Percentiles rank a stretch among this genome's conserved stretches.
Evolutionary conservation across 257 asterid species (phyloP).

Genomic region (Solanum gandarillasii): DNA sequence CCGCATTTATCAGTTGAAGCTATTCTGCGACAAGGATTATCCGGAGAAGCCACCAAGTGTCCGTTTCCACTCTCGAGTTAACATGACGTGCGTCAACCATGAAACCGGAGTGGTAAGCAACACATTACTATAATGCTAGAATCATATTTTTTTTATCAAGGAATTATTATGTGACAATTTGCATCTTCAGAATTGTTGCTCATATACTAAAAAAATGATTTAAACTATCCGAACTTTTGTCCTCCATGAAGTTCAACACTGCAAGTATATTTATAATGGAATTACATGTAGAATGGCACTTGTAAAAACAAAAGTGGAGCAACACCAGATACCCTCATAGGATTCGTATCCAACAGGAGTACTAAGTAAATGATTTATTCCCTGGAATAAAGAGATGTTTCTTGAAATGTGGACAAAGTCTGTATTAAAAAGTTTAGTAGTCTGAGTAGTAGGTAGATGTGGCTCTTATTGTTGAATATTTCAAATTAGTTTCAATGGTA

Average conservation of each 20-base stretch:
- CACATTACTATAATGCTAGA: not conserved
- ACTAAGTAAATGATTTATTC: not conserved
- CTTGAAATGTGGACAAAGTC: not conserved
- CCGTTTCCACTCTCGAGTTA: slow-evolving; percentile 75
- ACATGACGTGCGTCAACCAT: slow-evolving; percentile 75
- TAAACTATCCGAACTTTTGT: not conserved
- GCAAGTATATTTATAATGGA: not conserved
- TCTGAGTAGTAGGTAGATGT: not conserved
- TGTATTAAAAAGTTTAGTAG: not conserved
- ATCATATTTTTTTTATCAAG: not conserved
- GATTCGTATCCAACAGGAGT: not conserved
- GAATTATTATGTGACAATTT: not conserved
- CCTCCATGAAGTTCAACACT: not conserved
- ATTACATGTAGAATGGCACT: not conserved
- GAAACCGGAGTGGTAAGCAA: slow-evolving; percentile 63
- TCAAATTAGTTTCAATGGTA: not conserved
- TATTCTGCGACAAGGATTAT: slow-evolving; percentile 87
- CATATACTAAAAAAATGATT: not conserved
- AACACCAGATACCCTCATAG: not conserved
- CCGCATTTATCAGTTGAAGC: slow-evolving; percentile 78
- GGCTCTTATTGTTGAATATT: not conserved
- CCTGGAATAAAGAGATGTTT: not conserved
- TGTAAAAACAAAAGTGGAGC: not conserved
- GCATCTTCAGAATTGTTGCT: not conserved
- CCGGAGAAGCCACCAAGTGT: slow-evolving; percentile 92